Conservation (phyloP, 352 stramenopile species). For the Saprolegnia parasitica region DNA sequence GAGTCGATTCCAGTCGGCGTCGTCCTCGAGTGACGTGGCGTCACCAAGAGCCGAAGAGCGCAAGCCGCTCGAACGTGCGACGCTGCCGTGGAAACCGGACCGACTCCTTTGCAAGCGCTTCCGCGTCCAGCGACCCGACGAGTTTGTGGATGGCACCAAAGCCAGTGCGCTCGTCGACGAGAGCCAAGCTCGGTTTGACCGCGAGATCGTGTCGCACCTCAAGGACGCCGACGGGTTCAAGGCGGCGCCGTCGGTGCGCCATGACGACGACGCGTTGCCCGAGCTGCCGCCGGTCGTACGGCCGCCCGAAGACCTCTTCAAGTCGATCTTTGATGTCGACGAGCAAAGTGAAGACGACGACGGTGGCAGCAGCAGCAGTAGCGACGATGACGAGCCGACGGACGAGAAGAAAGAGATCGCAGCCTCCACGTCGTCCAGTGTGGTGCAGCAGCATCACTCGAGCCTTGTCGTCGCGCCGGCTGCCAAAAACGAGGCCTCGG, state of each 20-base stretch:
- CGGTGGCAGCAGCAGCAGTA: constrained; percentile 32
- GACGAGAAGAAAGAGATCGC: constrained; percentile 1
- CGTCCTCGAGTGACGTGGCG: constrained; percentile 32
- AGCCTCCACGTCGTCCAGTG: no score
- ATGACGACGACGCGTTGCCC: constrained; percentile 34
- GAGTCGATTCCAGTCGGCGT: constrained; percentile 49
- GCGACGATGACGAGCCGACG: constrained; percentile 30
- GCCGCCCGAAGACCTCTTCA: constrained; percentile 48
- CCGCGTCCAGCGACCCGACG: constrained; percentile 52
- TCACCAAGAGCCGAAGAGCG: constrained; percentile 31
- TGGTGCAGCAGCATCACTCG: constrained; percentile 1
- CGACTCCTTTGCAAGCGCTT: constrained; percentile 79
- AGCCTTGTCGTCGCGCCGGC: not conserved
- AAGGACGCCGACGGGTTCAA: constrained; percentile 42
- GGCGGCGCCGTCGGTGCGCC: not conserved
- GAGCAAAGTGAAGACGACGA: constrained; percentile 38
- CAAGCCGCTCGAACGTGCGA: constrained; percentile 11
- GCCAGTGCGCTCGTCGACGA: constrained; percentile 29
- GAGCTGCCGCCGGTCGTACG: constrained; percentile 43
- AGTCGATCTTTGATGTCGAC: constrained; percentile 80
- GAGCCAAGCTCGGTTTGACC: constrained; percentile 55
- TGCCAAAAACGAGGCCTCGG: not conserved
- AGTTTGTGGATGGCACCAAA: constrained; percentile 24
- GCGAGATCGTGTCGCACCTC: constrained; percentile 67
- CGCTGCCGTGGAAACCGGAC: constrained; percentile 50